Percentiles rank a stretch among this genome's conserved stretches.
phyloP scores from a whole-genome alignment of 805 yeast genomes.

The Sugiyamaella mastotermitis region DNA sequence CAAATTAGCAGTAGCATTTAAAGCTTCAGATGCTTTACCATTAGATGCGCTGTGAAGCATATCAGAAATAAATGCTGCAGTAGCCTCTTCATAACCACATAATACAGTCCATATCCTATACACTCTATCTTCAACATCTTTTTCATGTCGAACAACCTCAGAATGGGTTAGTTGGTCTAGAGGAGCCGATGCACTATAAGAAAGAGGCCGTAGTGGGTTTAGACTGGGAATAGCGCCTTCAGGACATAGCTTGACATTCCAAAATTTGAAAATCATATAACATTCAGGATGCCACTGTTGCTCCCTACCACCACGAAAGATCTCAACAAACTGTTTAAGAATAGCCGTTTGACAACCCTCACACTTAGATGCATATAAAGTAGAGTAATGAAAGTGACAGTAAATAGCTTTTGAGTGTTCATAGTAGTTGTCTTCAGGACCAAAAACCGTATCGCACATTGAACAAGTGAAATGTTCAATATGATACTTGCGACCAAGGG shows the following conservation, averaged over 20 bases:
- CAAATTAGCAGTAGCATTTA: constrained; percentile 62
- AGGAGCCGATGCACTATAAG: constrained; percentile 12
- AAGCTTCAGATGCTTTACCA: constrained; percentile 62
- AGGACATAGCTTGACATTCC: constrained; percentile 75
- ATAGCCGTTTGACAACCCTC: constrained; percentile 92
- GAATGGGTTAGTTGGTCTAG: constrained; percentile 12
- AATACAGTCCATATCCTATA: constrained; percentile 77
- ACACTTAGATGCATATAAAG: constrained; percentile 77
- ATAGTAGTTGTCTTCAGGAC: constrained; percentile 84
- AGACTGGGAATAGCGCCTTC: constrained; percentile 13
- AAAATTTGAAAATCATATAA: constrained; percentile 93
- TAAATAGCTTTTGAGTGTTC: constrained; percentile 78
- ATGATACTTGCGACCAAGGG: constrained; percentile 86
- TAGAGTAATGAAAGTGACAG: constrained; percentile 91
- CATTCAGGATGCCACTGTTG: constrained; percentile 99
- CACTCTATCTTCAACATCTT: constrained; percentile 53
- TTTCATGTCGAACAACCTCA: constrained; percentile 39
- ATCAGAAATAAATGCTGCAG: constrained; percentile 84
- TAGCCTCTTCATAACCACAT: constrained; percentile 82
- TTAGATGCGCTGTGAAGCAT: constrained; percentile 83
- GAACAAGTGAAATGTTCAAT: constrained; percentile 93
- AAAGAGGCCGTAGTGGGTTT: constrained; percentile 16
- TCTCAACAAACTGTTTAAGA: constrained; percentile 88
- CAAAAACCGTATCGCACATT: constrained; percentile 79
- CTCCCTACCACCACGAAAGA: constrained; percentile 81